Percentiles rank a stretch among this genome's conserved stretches.
These are phyloP conservation scores for Lepidium aucheri DNA, from an alignment of 345 rosid genomes.

Conservation along the genomic window DNA sequence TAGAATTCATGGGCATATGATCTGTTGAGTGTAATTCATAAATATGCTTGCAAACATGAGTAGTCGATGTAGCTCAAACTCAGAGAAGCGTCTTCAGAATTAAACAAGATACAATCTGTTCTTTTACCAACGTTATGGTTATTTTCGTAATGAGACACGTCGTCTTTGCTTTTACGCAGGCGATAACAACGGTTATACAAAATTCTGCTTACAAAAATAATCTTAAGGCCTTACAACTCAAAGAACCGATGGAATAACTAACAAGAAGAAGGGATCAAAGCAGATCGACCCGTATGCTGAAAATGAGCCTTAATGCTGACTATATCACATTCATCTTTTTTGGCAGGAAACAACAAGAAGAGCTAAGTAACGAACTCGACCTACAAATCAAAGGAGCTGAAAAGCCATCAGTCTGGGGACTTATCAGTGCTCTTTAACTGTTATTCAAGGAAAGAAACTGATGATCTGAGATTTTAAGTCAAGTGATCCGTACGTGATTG, in stretches of 20 bases:
- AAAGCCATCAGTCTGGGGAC: conserved; percentile 69
- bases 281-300: conserved; percentile 63
- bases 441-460: too few species aligned
- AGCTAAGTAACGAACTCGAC: conserved; percentile 88
- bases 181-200: conserved; percentile 74
- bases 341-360: conserved; percentile 74
- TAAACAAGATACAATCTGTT: not conserved
- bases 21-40: not conserved
- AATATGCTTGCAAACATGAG: not conserved
- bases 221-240: conserved; percentile 78
- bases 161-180: conserved; percentile 36
- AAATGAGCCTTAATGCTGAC: not conserved
- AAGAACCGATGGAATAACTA: conserved; percentile 64
- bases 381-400: conserved; percentile 87
- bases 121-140: not conserved
- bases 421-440: conserved; percentile 49
- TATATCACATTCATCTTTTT: not conserved
- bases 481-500: too few species aligned
- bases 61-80: not conserved
- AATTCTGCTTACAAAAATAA: conserved; percentile 91
- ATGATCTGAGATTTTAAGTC: too few species aligned
- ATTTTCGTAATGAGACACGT: not conserved
- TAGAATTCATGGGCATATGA: not conserved
- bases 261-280: conserved; percentile 74
- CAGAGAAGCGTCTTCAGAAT: not conserved